Evolutionary conservation across 2,329 filamentous ascomycete species (phyloP).

Genomic region (Fusarium sp.): DNA sequence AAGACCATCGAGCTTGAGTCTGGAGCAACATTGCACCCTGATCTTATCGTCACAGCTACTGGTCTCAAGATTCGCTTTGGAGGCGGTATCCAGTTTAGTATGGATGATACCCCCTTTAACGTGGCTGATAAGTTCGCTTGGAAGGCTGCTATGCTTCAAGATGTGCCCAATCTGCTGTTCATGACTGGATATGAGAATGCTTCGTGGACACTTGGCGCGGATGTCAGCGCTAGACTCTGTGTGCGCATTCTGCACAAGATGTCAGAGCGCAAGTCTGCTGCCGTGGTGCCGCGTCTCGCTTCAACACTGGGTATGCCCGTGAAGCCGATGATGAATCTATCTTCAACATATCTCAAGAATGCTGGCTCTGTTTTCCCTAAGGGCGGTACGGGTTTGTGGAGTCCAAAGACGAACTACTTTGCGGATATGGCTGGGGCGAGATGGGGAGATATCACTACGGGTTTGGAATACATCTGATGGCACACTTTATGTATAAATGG

Average conservation of each 20-base stretch:
- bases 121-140: conserved; percentile 62
- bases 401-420: conserved; percentile 47
- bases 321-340: conserved; percentile 56
- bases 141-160: conserved; percentile 71
- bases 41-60: conserved; percentile 74
- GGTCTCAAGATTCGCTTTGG: conserved; percentile 68
- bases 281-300: conserved; percentile 57
- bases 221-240: conserved; percentile 62
- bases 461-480: conserved; percentile 30
- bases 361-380: conserved; percentile 57
- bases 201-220: conserved; percentile 71
- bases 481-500: not conserved
- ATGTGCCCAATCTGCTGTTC: conserved; percentile 69
- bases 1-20: conserved; percentile 57
- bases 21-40: conserved; percentile 61
- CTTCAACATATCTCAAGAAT: conserved; percentile 62
- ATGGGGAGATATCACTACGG: conserved; percentile 45
- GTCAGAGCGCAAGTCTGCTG: conserved; percentile 53
- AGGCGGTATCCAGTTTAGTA: conserved; percentile 60
- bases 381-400: conserved; percentile 53
- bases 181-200: conserved; percentile 70
- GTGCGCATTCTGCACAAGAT: conserved; percentile 63
- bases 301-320: conserved; percentile 50
- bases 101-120: conserved; percentile 62
- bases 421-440: conserved; percentile 44